Evolutionary conservation across 768 basidiomycete species (phyloP).

Genomic region (Heimioporus sp.): DNA sequence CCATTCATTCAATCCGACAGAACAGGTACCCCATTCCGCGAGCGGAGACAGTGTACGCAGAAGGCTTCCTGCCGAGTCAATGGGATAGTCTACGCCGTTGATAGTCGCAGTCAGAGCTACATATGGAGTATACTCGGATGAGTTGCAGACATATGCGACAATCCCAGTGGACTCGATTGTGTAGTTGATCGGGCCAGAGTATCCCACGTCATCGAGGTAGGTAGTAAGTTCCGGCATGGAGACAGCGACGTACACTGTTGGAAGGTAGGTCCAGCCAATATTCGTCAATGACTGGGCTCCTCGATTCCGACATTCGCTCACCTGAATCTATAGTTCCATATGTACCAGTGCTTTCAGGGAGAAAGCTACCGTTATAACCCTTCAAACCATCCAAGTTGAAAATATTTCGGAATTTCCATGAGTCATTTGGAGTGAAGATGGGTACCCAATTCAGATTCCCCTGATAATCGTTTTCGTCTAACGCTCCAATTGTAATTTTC

Average conservation of each 20-base stretch:
- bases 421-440: conserved; percentile 12
- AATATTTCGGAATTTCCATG: conserved; percentile 6
- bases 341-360: conserved; percentile 5
- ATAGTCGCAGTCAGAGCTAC: conserved; percentile 21
- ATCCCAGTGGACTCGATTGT: conserved; percentile 2
- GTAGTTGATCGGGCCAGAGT: conserved; percentile 15
- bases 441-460: conserved; percentile 22
- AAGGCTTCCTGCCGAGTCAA: conserved; percentile 19
- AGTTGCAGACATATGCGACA: conserved; percentile 18
- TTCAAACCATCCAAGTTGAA: conserved; percentile 15
- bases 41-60: conserved; percentile 8
- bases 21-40: conserved; percentile 8
- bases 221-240: neutral
- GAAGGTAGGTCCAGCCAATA: neutral
- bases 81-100: conserved; percentile 26
- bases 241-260: conserved; percentile 7
- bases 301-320: neutral
- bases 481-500: conserved; percentile 25
- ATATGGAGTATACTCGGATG: conserved; percentile 11
- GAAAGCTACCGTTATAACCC: conserved; percentile 17
- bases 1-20: conserved; percentile 5
- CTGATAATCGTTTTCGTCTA: conserved; percentile 22
- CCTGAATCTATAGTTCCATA: conserved; percentile 12
- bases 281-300: neutral
- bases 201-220: conserved; percentile 10